Percentiles rank a stretch among this genome's conserved stretches.
Conservation (phyloP, 345 rosid genomes). For the Litchi chinensis region DNA sequence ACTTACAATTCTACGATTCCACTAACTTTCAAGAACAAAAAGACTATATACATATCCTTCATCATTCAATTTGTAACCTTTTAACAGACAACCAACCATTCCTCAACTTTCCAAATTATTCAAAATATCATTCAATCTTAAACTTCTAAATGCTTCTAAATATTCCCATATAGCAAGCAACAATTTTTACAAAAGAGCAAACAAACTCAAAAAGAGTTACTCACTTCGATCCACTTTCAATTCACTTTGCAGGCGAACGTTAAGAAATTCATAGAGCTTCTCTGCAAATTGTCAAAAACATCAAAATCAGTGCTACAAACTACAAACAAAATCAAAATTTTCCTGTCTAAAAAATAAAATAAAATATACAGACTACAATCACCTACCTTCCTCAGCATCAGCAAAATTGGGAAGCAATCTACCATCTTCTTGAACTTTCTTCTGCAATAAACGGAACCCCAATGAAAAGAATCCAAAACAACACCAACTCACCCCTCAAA, state of each 20-base stretch:
- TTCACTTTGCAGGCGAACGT: slow-evolving; percentile 76
- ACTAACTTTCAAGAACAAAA: background rate
- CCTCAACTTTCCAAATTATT: background rate
- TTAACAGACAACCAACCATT: background rate
- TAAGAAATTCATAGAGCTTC: slow-evolving; percentile 76
- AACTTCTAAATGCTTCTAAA: background rate
- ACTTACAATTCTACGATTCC: background rate
- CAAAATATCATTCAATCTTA: background rate
- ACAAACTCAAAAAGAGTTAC: slow-evolving; percentile 26
- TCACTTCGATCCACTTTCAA: slow-evolving; percentile 67
- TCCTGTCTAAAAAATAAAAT: background rate
- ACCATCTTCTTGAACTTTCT: slow-evolving; percentile 85
- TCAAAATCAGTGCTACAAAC: slow-evolving; percentile 4
- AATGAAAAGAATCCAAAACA: too few species aligned
- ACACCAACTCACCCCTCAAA: too few species aligned
- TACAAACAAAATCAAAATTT: background rate
- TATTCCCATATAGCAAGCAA: background rate
- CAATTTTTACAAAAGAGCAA: background rate
- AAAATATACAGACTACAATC: background rate
- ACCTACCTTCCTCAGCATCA: slow-evolving; percentile 82
- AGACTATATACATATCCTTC: background rate
- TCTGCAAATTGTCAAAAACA: slow-evolving; percentile 46
- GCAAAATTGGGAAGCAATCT: slow-evolving; percentile 76
- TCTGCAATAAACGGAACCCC: slow-evolving; percentile 37
- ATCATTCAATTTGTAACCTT: background rate